A percentile compares a stretch with the other conserved stretches of the same genome.
These are phyloP conservation scores for Leccinum subgranulosum DNA, from an alignment of 768 basidiomycete genomes.

Conservation along the genomic window DNA sequence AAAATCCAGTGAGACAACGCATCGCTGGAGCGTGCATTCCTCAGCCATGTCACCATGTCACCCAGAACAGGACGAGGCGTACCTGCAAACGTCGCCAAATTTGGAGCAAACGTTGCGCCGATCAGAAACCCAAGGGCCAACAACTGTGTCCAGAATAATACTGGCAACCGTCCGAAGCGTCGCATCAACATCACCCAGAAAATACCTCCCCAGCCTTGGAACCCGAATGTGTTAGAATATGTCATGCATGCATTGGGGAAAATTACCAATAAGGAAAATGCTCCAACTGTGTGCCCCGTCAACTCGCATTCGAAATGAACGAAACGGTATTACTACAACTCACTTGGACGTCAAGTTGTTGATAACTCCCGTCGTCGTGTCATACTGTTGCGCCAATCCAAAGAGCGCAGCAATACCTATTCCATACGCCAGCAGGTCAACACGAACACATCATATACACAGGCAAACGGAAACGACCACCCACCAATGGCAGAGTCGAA, in stretches of 20 bases:
- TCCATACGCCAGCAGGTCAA: not conserved
- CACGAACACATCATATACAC: not conserved
- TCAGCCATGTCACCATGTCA: not conserved
- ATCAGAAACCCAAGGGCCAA: conserved; percentile 45
- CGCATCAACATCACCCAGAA: conserved; percentile 30
- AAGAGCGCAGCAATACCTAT: conserved; percentile 51
- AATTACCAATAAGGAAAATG: conserved; percentile 43
- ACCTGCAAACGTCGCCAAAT: conserved; percentile 47
- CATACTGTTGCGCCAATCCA: conserved; percentile 40
- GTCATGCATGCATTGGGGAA: not conserved
- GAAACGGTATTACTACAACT: not conserved
- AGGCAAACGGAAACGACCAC: conserved; percentile 1
- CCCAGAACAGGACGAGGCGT: not conserved
- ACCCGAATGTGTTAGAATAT: conserved; percentile 6
- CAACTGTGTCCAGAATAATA: conserved; percentile 34
- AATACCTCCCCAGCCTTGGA: conserved; percentile 29
- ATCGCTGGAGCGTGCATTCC: conserved; percentile 17
- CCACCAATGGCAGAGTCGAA: conserved; percentile 51
- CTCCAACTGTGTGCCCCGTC: conserved; percentile 36
- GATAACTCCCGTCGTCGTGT: conserved; percentile 46
- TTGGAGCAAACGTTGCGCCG: conserved; percentile 50
- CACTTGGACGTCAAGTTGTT: conserved; percentile 50
- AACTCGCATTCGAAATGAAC: not conserved
- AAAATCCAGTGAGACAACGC: conserved; percentile 33
- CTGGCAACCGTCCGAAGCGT: conserved; percentile 29